Conservation (phyloP, 352 stramenopile species). For the Phytophthora foliorum region DNA sequence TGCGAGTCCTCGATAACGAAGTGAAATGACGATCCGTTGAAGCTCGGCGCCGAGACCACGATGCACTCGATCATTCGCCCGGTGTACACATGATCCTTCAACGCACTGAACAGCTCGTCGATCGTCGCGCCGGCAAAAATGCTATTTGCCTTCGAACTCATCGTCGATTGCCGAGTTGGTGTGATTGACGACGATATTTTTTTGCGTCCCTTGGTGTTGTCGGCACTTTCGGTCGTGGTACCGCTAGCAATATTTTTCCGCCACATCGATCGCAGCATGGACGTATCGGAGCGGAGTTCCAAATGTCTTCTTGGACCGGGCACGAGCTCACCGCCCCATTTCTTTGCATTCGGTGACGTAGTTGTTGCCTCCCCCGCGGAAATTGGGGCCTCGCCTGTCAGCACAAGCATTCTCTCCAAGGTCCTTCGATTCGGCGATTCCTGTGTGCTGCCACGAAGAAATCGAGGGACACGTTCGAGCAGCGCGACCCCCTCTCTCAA, state of each 20-base stretch:
- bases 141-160: neutral
- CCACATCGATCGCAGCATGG: neutral
- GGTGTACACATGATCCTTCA: neutral
- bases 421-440: neutral
- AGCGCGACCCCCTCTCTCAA: neutral
- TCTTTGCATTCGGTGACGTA: neutral
- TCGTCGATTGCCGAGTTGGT: neutral
- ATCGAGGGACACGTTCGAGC: neutral
- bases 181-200: neutral
- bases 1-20: neutral
- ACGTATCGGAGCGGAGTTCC: neutral
- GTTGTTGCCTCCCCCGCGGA: neutral
- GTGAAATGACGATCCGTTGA: neutral
- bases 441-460: neutral
- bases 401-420: neutral
- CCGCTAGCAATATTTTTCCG: neutral
- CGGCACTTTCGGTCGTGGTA: neutral
- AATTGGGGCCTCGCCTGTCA: neutral
- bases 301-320: neutral
- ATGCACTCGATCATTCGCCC: neutral
- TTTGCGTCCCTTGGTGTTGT: neutral
- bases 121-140: neutral
- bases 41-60: neutral
- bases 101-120: neutral
- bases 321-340: neutral